These are phyloP conservation scores for Beta macrorhiza DNA, from an alignment of 179 eudicot species.

Conservation along the genomic window DNA sequence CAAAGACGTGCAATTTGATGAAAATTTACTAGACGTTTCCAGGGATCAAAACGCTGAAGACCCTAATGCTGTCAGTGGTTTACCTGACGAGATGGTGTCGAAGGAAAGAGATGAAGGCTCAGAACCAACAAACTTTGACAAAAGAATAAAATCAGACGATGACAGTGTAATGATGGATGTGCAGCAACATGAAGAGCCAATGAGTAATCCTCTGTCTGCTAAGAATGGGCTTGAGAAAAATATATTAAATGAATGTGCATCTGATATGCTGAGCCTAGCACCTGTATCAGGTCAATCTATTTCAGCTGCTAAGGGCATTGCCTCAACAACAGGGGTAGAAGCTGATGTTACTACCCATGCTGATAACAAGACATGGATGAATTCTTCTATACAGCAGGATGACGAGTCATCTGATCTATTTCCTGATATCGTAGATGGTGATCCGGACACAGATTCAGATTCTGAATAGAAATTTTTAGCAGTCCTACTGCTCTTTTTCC, in stretches of 20 bases:
- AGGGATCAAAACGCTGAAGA: constrained; percentile 24
- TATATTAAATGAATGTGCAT: constrained; percentile 8
- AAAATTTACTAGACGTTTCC: constrained; percentile 21
- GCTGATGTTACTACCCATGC: constrained; percentile 11
- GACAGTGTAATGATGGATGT: constrained; percentile 41
- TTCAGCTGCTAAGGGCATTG: constrained; percentile 1
- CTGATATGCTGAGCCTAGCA: constrained; percentile 13
- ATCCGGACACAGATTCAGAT: constrained; percentile 68
- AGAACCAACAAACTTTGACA: constrained; percentile 3
- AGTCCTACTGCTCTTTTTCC: neutral
- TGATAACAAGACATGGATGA: constrained; percentile 24
- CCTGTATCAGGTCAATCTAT: neutral
- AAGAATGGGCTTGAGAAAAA: constrained; percentile 12
- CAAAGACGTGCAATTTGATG: constrained; percentile 20
- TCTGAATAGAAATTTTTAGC: constrained; percentile 10
- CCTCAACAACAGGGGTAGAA: constrained; percentile 11
- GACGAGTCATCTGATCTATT: constrained; percentile 46
- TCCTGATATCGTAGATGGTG: constrained; percentile 82
- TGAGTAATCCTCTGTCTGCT: constrained; percentile 3
- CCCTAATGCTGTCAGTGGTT: constrained; percentile 12
- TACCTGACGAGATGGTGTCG: constrained; percentile 16
- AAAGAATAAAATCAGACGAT: constrained; percentile 14
- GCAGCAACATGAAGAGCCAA: constrained; percentile 15
- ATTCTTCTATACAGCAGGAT: constrained; percentile 31
- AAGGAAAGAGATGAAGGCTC: constrained; percentile 22